Percentiles rank a stretch among this genome's conserved stretches.
phyloP scores from a whole-genome alignment of 331 rosid genomes.

The Cydonia oblonga region DNA sequence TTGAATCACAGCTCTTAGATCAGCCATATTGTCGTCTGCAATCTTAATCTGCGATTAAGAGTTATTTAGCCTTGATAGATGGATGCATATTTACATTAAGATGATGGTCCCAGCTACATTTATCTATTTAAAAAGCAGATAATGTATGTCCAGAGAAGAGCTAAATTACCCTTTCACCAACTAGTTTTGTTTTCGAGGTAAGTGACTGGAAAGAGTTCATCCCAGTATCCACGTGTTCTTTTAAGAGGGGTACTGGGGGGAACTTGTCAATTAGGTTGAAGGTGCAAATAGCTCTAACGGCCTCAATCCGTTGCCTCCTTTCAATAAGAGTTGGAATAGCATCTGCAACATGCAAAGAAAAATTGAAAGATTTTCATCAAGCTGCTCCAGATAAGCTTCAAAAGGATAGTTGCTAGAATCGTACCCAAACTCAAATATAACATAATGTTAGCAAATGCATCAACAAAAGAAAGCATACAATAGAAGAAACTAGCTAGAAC shows the following conservation, averaged over 20 bases:
- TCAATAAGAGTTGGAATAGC: conserved; percentile 29
- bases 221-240: conserved; percentile 7
- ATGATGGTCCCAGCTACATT: background rate
- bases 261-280: conserved; percentile 33
- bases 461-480: background rate
- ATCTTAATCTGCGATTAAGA: conserved; percentile 24
- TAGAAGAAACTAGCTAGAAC: background rate
- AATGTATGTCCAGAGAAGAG: background rate
- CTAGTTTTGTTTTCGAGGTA: conserved; percentile 10
- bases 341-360: conserved; percentile 15
- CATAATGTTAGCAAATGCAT: background rate
- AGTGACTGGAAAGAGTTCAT: background rate
- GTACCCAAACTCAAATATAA: background rate
- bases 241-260: conserved; percentile 31
- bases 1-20: conserved; percentile 11
- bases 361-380: background rate
- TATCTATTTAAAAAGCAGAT: background rate
- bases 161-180: conserved; percentile 24
- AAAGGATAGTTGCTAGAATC: too few species aligned
- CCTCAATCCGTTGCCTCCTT: conserved; percentile 31
- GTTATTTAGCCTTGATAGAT: background rate
- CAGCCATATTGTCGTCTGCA: conserved; percentile 18
- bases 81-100: background rate
- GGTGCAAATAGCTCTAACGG: conserved; percentile 47
- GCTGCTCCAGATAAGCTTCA: background rate